Percentiles rank a stretch among this genome's conserved stretches.
phyloP scores from a whole-genome alignment of 1,139 yeast genomes.

The Pichia sp. region DNA sequence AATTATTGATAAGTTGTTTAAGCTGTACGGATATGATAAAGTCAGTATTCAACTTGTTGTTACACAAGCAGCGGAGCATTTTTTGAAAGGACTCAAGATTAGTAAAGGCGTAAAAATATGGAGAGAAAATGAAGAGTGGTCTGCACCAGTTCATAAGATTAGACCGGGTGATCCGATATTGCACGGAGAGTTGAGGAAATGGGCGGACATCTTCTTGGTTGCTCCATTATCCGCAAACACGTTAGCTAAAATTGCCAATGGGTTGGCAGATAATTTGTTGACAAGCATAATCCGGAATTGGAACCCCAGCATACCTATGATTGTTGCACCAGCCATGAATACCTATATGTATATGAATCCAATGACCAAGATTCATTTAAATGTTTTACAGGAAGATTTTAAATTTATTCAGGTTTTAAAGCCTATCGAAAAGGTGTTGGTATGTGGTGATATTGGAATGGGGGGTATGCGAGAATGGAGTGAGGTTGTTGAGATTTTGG shows the following conservation, averaged over 20 bases:
- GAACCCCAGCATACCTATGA: slow-evolving; percentile 82
- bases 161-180: slow-evolving; percentile 53
- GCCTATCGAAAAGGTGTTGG: slow-evolving; percentile 89
- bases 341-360: slow-evolving; percentile 95
- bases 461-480: slow-evolving; percentile 99
- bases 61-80: slow-evolving; percentile 78
- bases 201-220: slow-evolving; percentile 91
- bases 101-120: slow-evolving; percentile 82
- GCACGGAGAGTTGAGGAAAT: slow-evolving; percentile 81
- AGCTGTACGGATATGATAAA: slow-evolving; percentile 60
- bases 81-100: slow-evolving; percentile 67
- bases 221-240: slow-evolving; percentile 96
- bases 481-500: slow-evolving; percentile 76
- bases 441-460: slow-evolving; percentile 94
- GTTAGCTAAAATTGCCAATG: slow-evolving; percentile 82
- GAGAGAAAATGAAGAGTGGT: slow-evolving; percentile 95
- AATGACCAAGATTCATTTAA: slow-evolving; percentile 76
- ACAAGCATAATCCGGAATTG: slow-evolving; percentile 84
- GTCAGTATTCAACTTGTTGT: slow-evolving; percentile 80
- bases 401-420: slow-evolving; percentile 73
- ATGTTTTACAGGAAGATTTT: slow-evolving; percentile 49
- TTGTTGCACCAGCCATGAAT: slow-evolving; percentile 96
- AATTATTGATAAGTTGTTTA: slow-evolving; percentile 74
- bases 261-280: slow-evolving; percentile 80
- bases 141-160: slow-evolving; percentile 35